Evolutionary conservation across 805 yeast genomes (phyloP).

Genomic region (Metschnikowia rubicola): DNA sequence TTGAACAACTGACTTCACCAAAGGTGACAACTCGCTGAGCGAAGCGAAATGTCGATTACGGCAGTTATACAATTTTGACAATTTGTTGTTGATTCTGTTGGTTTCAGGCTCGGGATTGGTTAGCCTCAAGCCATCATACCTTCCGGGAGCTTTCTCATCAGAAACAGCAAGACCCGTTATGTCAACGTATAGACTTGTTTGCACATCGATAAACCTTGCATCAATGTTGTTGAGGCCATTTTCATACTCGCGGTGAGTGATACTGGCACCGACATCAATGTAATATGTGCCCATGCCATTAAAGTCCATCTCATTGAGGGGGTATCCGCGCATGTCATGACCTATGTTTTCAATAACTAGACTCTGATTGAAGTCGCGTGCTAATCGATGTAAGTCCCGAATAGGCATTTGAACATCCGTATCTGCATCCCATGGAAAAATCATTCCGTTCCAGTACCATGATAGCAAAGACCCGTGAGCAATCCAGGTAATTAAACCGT

Average conservation of each 20-base stretch:
- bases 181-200: conserved; percentile 22
- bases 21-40: conserved; percentile 21
- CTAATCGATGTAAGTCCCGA: conserved; percentile 19
- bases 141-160: conserved; percentile 8
- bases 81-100: conserved; percentile 8
- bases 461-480: conserved; percentile 22
- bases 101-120: not conserved
- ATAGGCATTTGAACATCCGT: conserved; percentile 26
- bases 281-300: conserved; percentile 13
- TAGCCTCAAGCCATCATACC: not conserved
- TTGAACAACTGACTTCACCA: conserved; percentile 15
- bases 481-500: conserved; percentile 24
- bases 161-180: conserved; percentile 16
- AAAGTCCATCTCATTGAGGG: conserved; percentile 46
- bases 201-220: conserved; percentile 36
- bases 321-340: conserved; percentile 14
- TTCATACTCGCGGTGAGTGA: conserved; percentile 11
- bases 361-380: conserved; percentile 21
- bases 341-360: conserved; percentile 19
- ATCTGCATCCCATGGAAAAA: conserved; percentile 26
- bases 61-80: conserved; percentile 36
- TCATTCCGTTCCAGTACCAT: conserved; percentile 25
- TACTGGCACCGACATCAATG: conserved; percentile 13
- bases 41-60: conserved; percentile 32
- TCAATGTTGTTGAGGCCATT: conserved; percentile 29